Evolutionary conservation across 2,329 filamentous ascomycete species (phyloP).

Genomic region (Sporothrix globosa): DNA sequence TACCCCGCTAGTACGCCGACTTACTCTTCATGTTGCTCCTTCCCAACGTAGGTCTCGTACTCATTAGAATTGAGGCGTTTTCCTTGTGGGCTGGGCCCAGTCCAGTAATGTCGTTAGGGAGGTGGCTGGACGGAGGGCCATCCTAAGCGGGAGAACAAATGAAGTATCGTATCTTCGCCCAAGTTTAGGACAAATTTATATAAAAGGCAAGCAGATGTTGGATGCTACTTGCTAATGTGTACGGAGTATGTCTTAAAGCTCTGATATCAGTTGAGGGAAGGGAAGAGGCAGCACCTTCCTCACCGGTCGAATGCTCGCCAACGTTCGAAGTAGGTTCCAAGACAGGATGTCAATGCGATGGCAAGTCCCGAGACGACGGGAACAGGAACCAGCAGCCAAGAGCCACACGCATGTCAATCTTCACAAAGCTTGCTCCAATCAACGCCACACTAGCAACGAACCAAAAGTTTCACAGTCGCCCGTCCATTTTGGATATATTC

Average conservation of each 20-base stretch:
- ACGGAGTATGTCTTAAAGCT: no score
- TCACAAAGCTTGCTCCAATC: neutral
- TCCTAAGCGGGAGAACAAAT: neutral
- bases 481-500: neutral
- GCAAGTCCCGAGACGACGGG: no score
- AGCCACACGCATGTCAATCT: no score
- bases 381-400: no score
- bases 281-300: no score
- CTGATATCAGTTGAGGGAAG: no score
- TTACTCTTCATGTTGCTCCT: neutral
- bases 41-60: neutral
- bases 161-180: neutral
- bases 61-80: neutral
- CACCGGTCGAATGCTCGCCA: no score
- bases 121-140: neutral
- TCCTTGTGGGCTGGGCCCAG: neutral
- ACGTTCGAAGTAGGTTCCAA: no score
- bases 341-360: no score
- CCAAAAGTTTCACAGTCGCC: neutral
- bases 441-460: neutral
- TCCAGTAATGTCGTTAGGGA: neutral
- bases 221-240: no score
- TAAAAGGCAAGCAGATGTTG: neutral
- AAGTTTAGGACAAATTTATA: neutral
- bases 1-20: slow-evolving; percentile 27